phyloP scores from a whole-genome alignment of 1,139 yeast genomes.

The Taphrina pruni region DNA sequence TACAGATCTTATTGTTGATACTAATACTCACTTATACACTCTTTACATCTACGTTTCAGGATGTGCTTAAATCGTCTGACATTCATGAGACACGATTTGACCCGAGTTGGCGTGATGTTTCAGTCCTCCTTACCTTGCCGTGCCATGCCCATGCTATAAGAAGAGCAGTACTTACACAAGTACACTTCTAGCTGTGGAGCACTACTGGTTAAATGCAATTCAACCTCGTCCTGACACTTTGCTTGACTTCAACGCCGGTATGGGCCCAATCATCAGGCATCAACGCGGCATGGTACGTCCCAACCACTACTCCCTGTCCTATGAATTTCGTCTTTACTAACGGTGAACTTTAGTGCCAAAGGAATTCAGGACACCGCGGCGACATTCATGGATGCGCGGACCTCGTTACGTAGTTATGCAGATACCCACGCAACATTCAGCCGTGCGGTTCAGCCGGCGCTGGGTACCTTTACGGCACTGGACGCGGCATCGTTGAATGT shows the following conservation, averaged over 20 bases:
- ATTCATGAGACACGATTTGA: background rate
- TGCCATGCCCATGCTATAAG: background rate
- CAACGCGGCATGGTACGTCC: constrained; percentile 5
- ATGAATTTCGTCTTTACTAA: background rate
- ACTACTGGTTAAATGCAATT: background rate
- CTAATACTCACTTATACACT: constrained; percentile 5
- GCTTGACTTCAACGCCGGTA: background rate
- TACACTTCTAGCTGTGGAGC: background rate
- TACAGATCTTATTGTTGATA: background rate
- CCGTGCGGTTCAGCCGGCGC: background rate
- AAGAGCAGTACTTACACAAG: background rate
- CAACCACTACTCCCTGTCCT: background rate
- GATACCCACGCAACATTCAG: constrained; percentile 3
- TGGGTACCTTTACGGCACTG: background rate
- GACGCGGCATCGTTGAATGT: constrained; percentile 9
- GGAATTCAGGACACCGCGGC: background rate
- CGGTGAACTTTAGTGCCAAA: background rate
- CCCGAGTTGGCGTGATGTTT: background rate
- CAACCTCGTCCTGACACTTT: background rate
- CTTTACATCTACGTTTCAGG: background rate
- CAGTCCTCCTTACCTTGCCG: background rate
- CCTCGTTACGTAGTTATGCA: constrained; percentile 1
- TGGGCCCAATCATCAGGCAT: constrained; percentile 4
- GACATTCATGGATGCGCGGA: constrained; percentile 4
- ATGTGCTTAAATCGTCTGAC: background rate